Evolutionary conservation across 441 rosid species (phyloP), one percentile per base, ranked within the genome.

Genomic region (Adansonia grandidieri): DNA sequence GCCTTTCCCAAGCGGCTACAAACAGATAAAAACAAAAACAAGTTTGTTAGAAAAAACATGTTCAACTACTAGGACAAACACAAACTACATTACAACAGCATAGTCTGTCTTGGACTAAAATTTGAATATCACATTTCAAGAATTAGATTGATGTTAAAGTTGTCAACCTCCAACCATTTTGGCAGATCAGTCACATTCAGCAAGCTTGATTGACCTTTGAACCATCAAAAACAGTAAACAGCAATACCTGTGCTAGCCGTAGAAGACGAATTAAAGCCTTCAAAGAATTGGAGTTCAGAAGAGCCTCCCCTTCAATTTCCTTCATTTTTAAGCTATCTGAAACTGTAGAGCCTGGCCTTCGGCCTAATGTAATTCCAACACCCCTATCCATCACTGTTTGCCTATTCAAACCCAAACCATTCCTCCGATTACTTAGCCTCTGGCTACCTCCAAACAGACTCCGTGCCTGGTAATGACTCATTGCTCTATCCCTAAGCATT

Each of bases 401-500:
- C 87, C 98, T 90, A 78, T 93, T 96, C 87, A 93, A 91, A 65
- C 98, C 99, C 88, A 96, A 86, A 77, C 96, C 98, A 91, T 87
- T 93, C 87, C 98, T 91, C 32, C 95, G 90, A 83, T 86, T 86
- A 79, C 84, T 87, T 81, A 94, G 80, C 82, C 98, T 86, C 81
- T 91, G 98, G 88, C 89, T 88, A 84, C 91, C 81, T 75, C 97
- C 97, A 87, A 96, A 93, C 77, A 93, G 91, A 82, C 96, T 92
- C 42, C 91, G 98, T 78, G 98, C 98, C 80, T 92, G 97, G 87
- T 94, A 94, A 85, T 94, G 99, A 90, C 98, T 94, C 98, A 89
- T 90, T 81, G 97, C 98, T 71, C 99, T 86, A 84, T 96, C 98
- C 83, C 99, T 88, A 65, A 97, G 92, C 97, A 94, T 88, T 83